phyloP scores from a whole-genome alignment of 176 grass and related monocot genomes.

The Eragrostis nindensis region DNA sequence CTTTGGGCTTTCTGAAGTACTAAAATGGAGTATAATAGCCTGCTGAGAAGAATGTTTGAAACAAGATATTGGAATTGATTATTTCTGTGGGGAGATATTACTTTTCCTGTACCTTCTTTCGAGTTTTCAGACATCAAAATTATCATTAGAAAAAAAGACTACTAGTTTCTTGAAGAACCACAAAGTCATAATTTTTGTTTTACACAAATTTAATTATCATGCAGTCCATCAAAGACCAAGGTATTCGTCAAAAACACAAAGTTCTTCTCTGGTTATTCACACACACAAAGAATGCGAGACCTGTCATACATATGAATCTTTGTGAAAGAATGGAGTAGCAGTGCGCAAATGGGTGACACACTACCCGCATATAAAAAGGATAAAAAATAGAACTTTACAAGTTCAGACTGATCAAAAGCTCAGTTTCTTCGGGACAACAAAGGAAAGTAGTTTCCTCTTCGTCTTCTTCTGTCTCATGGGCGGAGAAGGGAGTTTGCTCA shows the following conservation, averaged over 20 bases:
- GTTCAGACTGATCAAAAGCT: not conserved
- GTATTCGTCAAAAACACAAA: not conserved
- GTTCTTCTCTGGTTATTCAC: not conserved
- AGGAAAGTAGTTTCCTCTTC: constrained; percentile 43
- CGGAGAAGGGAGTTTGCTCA: constrained; percentile 9
- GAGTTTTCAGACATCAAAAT: not conserved
- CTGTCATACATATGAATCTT: too few species aligned
- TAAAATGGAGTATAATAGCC: too few species aligned
- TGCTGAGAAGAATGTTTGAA: too few species aligned
- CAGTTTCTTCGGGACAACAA: constrained; percentile 44
- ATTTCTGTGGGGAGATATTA: too few species aligned
- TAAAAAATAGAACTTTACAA: not conserved
- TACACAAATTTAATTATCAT: not conserved
- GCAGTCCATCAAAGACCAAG: not conserved
- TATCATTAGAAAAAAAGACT: not conserved
- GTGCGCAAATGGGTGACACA: not conserved
- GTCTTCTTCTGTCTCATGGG: constrained; percentile 32
- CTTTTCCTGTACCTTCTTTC: too few species aligned
- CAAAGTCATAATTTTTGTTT: too few species aligned
- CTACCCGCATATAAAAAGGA: not conserved
- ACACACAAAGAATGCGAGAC: not conserved
- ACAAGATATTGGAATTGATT: too few species aligned
- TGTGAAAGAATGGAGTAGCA: too few species aligned
- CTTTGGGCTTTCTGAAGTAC: too few species aligned
- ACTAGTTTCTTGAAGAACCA: not conserved